These are phyloP conservation scores for Heliamphora pulchella DNA, from an alignment of 179 eudicot species.

Conservation along the genomic window DNA sequence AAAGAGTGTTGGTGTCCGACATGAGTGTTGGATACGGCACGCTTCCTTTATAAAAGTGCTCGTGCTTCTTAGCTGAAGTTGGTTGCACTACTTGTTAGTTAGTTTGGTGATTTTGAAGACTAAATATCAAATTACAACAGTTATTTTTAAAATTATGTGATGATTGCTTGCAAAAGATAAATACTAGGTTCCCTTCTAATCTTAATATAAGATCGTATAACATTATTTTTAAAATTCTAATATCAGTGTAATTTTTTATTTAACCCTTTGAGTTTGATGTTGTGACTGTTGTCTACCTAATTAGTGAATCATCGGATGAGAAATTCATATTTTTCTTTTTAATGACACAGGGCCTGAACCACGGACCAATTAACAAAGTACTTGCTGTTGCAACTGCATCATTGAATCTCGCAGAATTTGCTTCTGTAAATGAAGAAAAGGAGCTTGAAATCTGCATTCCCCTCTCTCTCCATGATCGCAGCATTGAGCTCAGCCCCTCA, in stretches of 20 bases:
- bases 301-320: background rate
- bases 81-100: slow-evolving; percentile 3
- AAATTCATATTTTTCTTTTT: slow-evolving; percentile 10
- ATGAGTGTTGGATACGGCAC: too few relatives aligned
- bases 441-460: slow-evolving; percentile 51
- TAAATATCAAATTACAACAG: too few relatives aligned
- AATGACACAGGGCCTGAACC: slow-evolving; percentile 36
- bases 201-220: background rate
- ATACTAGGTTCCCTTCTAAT: background rate
- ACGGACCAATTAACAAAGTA: slow-evolving; percentile 38
- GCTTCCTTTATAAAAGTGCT: too few relatives aligned
- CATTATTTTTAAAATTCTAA: background rate
- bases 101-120: background rate
- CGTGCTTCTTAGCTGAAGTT: background rate
- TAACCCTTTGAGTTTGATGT: background rate
- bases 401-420: slow-evolving; percentile 69
- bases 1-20: too few relatives aligned
- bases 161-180: background rate
- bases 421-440: slow-evolving; percentile 38
- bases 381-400: slow-evolving; percentile 47
- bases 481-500: slow-evolving; percentile 37
- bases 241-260: background rate
- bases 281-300: background rate
- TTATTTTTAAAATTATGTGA: background rate
- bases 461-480: slow-evolving; percentile 27